Percentiles rank a stretch among this genome's conserved stretches.
Evolutionary conservation across 2,329 filamentous ascomycete species (phyloP).

Genomic region (Cytospora mali): DNA sequence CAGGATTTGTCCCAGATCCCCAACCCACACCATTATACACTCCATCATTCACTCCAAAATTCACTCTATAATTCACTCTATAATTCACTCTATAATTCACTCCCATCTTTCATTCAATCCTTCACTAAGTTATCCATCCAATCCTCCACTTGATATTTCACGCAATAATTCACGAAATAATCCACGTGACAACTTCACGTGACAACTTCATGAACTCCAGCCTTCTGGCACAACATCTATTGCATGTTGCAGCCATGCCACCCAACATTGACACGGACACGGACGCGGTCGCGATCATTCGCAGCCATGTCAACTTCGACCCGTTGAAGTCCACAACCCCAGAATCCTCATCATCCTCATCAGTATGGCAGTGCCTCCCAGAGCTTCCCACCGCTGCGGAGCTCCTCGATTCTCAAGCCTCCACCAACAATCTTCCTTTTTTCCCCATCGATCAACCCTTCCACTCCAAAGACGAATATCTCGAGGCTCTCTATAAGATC

Average conservation of each 20-base stretch:
- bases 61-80: too few relatives aligned
- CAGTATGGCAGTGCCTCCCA: conserved; percentile 40
- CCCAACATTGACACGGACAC: background rate
- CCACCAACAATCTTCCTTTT: conserved; percentile 41
- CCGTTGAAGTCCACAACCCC: background rate
- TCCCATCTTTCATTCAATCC: too few relatives aligned
- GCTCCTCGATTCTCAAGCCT: conserved; percentile 44
- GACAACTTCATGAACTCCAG: too few relatives aligned
- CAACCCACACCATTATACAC: too few relatives aligned
- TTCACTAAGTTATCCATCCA: too few relatives aligned
- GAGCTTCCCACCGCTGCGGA: conserved; percentile 60
- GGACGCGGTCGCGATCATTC: conserved; percentile 13
- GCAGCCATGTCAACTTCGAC: conserved; percentile 13
- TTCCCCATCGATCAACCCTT: conserved; percentile 63
- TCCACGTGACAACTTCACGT: too few relatives aligned
- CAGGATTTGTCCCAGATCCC: too few relatives aligned
- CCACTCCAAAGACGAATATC: conserved; percentile 63
- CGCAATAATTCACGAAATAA: too few relatives aligned
- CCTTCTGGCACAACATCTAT: too few relatives aligned
- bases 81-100: too few relatives aligned
- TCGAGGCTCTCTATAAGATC: conserved; percentile 74
- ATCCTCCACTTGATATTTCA: too few relatives aligned
- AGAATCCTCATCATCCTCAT: background rate
- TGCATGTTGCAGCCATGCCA: background rate
- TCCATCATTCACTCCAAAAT: too few relatives aligned